Evolutionary conservation across 1,139 yeast species (phyloP).

Genomic region (Tardiomyces depauwii): DNA sequence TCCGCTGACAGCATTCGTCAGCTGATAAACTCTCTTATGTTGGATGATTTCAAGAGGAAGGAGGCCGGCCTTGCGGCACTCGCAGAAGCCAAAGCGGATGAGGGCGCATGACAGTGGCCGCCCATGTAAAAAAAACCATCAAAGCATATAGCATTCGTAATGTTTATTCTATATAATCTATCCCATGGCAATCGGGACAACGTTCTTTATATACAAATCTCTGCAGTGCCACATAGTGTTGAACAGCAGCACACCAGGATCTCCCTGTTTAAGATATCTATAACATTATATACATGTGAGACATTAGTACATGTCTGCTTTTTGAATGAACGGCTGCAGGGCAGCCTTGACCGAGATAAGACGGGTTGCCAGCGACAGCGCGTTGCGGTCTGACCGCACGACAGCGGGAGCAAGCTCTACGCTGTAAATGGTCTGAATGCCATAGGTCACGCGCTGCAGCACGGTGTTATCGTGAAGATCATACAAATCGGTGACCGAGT

Average conservation of each 20-base stretch:
- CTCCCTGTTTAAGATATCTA: neutral
- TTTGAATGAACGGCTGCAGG: slow-evolving; percentile 18
- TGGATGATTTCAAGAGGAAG: slow-evolving; percentile 9
- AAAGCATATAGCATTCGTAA: no score
- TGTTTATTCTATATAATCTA: no score
- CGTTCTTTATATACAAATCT: no score
- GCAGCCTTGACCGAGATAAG: slow-evolving; percentile 15
- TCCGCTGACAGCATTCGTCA: slow-evolving; percentile 13
- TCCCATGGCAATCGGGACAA: no score
- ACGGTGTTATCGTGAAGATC: slow-evolving; percentile 16
- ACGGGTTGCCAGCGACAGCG: slow-evolving; percentile 19
- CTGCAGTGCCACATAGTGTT: neutral
- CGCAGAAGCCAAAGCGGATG: neutral
- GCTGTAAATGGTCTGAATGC: slow-evolving; percentile 21
- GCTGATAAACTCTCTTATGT: slow-evolving; percentile 16
- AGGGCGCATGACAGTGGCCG: no score
- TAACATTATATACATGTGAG: slow-evolving; percentile 2
- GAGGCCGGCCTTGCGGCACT: neutral
- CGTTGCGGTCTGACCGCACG: slow-evolving; percentile 20
- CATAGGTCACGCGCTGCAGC: slow-evolving; percentile 20
- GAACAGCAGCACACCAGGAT: neutral
- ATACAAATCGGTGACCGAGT: slow-evolving; percentile 15
- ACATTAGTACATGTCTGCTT: slow-evolving; percentile 1
- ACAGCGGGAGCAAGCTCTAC: slow-evolving; percentile 26
- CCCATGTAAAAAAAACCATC: no score